These are phyloP conservation scores for Aegilops umbellulata DNA, from an alignment of 176 grass and related monocot genomes.

Conservation along the genomic window DNA sequence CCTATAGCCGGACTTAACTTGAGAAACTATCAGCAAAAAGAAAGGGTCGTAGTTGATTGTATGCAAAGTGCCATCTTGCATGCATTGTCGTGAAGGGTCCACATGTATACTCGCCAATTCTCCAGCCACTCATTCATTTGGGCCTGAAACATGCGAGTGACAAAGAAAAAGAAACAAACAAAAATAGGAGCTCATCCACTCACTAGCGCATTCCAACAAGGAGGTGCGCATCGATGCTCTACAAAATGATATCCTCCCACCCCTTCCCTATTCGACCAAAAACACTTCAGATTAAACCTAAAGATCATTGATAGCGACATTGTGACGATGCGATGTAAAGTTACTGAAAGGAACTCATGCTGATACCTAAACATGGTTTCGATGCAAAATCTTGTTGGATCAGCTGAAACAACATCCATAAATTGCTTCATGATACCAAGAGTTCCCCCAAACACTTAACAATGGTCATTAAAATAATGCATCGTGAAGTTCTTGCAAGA, in stretches of 20 bases:
- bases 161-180: not conserved
- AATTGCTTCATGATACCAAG: not conserved
- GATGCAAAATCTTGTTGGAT: too few species aligned
- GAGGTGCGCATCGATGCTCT: not conserved
- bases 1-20: too few species aligned
- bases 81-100: too few species aligned
- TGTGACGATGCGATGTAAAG: too few species aligned
- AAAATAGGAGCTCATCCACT: not conserved
- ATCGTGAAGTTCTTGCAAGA: too few species aligned
- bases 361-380: too few species aligned
- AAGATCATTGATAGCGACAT: not conserved
- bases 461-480: not conserved
- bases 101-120: not conserved
- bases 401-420: too few species aligned
- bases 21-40: too few species aligned
- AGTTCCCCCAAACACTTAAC: too few species aligned
- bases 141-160: not conserved
- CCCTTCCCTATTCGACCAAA: not conserved
- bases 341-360: too few species aligned
- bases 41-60: too few species aligned
- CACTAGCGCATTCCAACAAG: not conserved
- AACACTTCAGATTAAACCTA: not conserved
- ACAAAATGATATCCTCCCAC: not conserved
- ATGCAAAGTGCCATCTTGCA: too few species aligned
- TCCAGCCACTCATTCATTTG: not conserved